Evolutionary conservation across 192 early-diverging fungal genomes (phyloP).

Genomic region (Spizellomyces punctatus): DNA sequence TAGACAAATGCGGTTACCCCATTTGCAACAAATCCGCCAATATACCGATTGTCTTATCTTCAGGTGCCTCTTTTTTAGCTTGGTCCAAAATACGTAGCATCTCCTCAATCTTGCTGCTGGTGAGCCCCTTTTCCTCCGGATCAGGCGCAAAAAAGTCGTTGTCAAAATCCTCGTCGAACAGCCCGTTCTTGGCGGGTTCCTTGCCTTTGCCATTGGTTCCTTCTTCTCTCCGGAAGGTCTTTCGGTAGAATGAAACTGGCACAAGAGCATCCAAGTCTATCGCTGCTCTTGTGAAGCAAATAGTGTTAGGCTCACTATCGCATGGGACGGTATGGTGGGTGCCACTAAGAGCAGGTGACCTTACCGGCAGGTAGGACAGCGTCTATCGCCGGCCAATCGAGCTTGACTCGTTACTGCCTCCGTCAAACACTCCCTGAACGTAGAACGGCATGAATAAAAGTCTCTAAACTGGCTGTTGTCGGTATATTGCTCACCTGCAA

Average conservation of each 20-base stretch:
- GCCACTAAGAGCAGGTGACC: conserved; percentile 1
- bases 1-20: neutral
- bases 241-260: conserved; percentile 13
- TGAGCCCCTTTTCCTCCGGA: conserved; percentile 7
- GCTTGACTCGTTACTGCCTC: conserved; percentile 14
- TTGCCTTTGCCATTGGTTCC: conserved; percentile 5
- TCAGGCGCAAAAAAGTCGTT: conserved; percentile 7
- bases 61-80: conserved; percentile 45
- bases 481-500: conserved; percentile 11
- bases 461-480: no score
- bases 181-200: neutral
- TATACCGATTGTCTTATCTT: conserved; percentile 37
- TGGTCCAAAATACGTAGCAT: conserved; percentile 50
- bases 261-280: neutral
- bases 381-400: conserved; percentile 14
- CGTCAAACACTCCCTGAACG: conserved; percentile 26
- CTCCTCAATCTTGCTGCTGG: conserved; percentile 39
- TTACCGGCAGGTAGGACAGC: conserved; percentile 38
- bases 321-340: no score
- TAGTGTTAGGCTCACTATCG: no score
- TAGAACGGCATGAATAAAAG: no score
- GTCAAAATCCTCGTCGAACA: neutral
- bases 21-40: neutral
- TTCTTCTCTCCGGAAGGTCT: no score
- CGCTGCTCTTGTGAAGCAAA: conserved; percentile 4